Conservation (phyloP, 345 rosid genomes). For the Citrus unshiu region DNA sequence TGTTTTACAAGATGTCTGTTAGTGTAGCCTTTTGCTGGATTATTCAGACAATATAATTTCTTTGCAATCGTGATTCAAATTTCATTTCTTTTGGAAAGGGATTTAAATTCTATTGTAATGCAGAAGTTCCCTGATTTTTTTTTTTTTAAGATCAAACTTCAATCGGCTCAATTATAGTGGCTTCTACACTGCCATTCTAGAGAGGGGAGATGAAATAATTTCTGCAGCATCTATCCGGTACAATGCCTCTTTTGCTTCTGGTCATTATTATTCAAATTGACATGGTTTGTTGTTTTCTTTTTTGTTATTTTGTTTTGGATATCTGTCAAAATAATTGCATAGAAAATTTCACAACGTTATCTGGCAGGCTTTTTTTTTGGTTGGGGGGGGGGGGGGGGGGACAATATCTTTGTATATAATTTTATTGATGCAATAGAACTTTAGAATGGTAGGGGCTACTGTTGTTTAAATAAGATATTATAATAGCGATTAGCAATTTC, state of each 20-base stretch:
- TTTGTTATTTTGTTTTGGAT: not conserved
- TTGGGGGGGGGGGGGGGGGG: too few relatives aligned
- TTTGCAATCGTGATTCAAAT: not conserved
- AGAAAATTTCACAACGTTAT: not conserved
- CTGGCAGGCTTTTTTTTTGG: too few relatives aligned
- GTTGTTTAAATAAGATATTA: too few relatives aligned
- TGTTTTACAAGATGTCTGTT: not conserved
- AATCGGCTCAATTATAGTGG: slow-evolving; percentile 71
- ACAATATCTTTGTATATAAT: not conserved
- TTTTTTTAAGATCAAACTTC: slow-evolving; percentile 64
- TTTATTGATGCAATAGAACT: too few relatives aligned
- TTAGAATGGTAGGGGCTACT: too few relatives aligned
- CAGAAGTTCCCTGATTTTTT: not conserved
- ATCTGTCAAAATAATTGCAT: not conserved
- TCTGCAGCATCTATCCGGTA: slow-evolving; percentile 85
- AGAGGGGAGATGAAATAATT: slow-evolving; percentile 88
- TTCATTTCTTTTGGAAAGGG: not conserved
- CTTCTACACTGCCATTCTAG: slow-evolving; percentile 73
- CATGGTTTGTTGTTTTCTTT: not conserved
- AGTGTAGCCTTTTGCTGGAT: not conserved
- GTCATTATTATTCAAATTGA: not conserved
- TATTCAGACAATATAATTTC: not conserved
- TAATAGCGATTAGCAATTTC: too few relatives aligned
- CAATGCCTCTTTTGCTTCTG: slow-evolving; percentile 3
- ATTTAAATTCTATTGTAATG: not conserved